A percentile compares a stretch with the other conserved stretches of the same genome.
These are phyloP conservation scores for Aureobasidium pullulans DNA, from an alignment of 2,329 filamentous ascomycete species.

Conservation along the genomic window DNA sequence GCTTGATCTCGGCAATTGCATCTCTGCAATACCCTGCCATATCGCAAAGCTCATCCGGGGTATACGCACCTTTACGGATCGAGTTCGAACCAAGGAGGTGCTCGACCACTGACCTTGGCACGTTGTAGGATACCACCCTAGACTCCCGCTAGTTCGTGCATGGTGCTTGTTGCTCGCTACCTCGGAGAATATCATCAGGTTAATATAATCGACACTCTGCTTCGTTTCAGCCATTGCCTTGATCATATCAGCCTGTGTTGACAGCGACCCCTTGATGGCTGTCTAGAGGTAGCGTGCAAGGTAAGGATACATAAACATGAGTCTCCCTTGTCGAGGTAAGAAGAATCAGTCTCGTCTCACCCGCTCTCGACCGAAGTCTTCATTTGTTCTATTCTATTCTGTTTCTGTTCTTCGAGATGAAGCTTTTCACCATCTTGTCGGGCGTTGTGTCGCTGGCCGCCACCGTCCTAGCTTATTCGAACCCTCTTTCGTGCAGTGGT, in stretches of 20 bases:
- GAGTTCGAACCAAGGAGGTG: not conserved
- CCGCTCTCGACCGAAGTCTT: not conserved
- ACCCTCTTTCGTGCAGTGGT: conserved; percentile 35
- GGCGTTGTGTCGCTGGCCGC: conserved; percentile 14
- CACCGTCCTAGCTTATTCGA: conserved; percentile 29
- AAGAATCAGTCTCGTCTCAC: not conserved
- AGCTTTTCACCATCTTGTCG: not conserved
- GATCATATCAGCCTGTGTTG: not conserved
- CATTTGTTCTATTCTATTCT: not conserved
- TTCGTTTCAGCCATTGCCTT: conserved; percentile 1
- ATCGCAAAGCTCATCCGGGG: not conserved
- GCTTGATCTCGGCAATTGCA: not conserved
- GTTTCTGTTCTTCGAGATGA: conserved; percentile 1
- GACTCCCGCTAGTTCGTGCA: not conserved
- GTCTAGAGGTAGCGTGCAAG: not conserved
- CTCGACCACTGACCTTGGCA: not conserved
- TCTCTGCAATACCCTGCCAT: not conserved
- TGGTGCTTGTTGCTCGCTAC: not conserved
- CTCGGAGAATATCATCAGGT: conserved; percentile 8
- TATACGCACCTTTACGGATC: not conserved
- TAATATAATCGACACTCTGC: conserved; percentile 6
- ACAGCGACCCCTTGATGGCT: not conserved
- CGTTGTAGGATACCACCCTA: not conserved
- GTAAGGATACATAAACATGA: not conserved
- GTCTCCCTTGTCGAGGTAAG: not conserved